phyloP scores from a whole-genome alignment of 1,139 yeast genomes.

The Tardiomyces digboiensis region DNA sequence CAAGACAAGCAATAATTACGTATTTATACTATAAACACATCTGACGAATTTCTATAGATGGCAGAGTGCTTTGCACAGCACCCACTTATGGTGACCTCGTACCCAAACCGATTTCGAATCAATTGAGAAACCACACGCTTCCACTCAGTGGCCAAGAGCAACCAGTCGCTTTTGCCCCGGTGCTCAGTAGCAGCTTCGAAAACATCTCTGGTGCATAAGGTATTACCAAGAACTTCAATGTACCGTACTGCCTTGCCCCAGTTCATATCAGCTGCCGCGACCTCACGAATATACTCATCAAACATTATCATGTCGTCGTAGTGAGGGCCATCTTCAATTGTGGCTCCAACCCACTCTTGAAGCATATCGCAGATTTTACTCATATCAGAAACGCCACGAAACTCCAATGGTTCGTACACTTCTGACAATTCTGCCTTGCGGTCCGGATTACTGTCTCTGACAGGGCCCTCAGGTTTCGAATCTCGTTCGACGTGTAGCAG shows the following conservation, averaged over 20 bases:
- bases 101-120: neutral
- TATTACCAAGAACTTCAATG: constrained; percentile 11
- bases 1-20: neutral
- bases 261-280: constrained; percentile 11
- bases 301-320: constrained; percentile 37
- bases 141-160: neutral
- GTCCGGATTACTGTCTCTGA: constrained; percentile 12
- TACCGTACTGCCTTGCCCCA: constrained; percentile 16
- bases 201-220: neutral
- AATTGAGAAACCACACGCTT: neutral
- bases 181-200: neutral
- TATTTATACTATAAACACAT: no score
- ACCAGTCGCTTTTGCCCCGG: neutral
- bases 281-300: constrained; percentile 12
- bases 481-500: neutral
- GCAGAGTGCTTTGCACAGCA: no score
- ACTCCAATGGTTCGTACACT: neutral
- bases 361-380: constrained; percentile 28
- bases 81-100: neutral
- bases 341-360: constrained; percentile 39
- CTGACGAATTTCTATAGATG: no score
- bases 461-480: neutral
- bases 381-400: neutral
- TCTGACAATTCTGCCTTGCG: constrained; percentile 18
- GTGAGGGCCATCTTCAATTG: constrained; percentile 49